Percentiles rank a stretch among this genome's conserved stretches.
phyloP scores from a whole-genome alignment of 1,284 basidiomycete genomes.

The Wolfiporia cocos region DNA sequence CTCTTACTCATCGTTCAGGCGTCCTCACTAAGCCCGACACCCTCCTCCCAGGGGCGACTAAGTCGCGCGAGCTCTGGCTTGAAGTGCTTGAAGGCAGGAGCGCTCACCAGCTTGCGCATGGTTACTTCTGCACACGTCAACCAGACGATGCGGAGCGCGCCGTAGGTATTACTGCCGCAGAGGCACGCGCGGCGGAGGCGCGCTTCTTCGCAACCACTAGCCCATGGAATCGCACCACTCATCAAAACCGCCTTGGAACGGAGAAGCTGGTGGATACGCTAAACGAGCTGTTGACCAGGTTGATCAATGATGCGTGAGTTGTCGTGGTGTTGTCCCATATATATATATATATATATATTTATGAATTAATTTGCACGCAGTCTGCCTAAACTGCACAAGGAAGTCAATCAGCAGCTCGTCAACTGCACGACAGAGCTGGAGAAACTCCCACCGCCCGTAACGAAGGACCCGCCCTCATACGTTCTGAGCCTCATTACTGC shows the following conservation, averaged over 20 bases:
- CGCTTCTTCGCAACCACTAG: slow-evolving; percentile 40
- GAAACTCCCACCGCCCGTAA: slow-evolving; percentile 35
- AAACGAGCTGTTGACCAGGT: slow-evolving; percentile 42
- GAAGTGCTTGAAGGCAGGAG: slow-evolving; percentile 43
- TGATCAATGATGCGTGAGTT: slow-evolving; percentile 49
- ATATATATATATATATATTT: neutral
- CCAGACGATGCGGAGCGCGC: slow-evolving; percentile 52
- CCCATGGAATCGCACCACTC: slow-evolving; percentile 44
- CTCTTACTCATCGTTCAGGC: slow-evolving; percentile 27
- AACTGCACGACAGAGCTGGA: slow-evolving; percentile 30
- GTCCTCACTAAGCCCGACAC: slow-evolving; percentile 63
- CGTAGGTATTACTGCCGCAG: slow-evolving; percentile 27
- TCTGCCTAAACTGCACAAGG: slow-evolving; percentile 32
- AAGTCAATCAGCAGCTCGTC: slow-evolving; percentile 32
- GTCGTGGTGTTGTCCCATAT: neutral
- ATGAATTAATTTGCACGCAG: slow-evolving; percentile 23
- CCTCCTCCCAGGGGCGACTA: slow-evolving; percentile 38
- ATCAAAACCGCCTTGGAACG: slow-evolving; percentile 48
- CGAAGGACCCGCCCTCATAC: slow-evolving; percentile 37
- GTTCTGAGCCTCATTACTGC: slow-evolving; percentile 37
- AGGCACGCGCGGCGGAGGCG: slow-evolving; percentile 34
- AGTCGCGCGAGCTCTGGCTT: slow-evolving; percentile 39
- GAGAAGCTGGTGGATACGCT: slow-evolving; percentile 46
- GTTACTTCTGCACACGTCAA: slow-evolving; percentile 66
- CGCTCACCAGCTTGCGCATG: slow-evolving; percentile 39